Evolutionary conservation across 305 asterid genomes (phyloP).

Genomic region (Coffea humblotiana): DNA sequence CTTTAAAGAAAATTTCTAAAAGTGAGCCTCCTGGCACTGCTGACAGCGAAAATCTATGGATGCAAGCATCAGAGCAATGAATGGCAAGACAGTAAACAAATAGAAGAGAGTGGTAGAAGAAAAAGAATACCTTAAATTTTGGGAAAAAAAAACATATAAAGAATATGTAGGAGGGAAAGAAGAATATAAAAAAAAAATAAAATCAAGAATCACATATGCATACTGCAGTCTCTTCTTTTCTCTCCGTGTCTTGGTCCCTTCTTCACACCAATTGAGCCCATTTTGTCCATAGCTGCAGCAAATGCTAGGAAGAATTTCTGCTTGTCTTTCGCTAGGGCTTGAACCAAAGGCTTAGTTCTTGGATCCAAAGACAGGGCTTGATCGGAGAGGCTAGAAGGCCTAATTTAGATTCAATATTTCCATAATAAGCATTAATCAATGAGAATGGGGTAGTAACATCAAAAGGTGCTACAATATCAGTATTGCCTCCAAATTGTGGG

Average conservation of each 20-base stretch:
- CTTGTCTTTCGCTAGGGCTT: conserved; percentile 71
- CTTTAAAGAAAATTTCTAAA: too few species aligned
- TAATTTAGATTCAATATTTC: conserved; percentile 73
- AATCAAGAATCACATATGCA: conserved; percentile 30
- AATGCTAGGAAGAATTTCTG: conserved; percentile 61
- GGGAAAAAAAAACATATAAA: neutral
- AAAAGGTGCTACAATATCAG: conserved; percentile 75
- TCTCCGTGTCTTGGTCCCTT: conserved; percentile 81
- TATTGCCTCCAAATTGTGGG: conserved; percentile 77
- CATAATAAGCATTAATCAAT: conserved; percentile 80
- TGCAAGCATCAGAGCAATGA: neutral
- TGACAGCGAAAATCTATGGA: neutral
- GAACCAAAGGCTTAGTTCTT: conserved; percentile 73
- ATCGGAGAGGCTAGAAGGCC: conserved; percentile 75
- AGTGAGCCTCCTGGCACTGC: too few species aligned
- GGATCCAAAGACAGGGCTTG: conserved; percentile 70
- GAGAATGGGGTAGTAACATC: conserved; percentile 92
- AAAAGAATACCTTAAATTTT: neutral
- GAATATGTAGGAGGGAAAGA: neutral
- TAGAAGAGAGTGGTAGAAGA: neutral
- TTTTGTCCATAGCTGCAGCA: conserved; percentile 81
- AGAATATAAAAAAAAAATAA: neutral
- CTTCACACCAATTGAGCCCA: conserved; percentile 91
- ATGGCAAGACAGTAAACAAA: neutral
- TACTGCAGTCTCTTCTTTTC: conserved; percentile 64